Evolutionary conservation across 2,329 filamentous ascomycete genomes (phyloP), one percentile per base, ranked within the genome.

Genomic region (Neonectria ditissima): DNA sequence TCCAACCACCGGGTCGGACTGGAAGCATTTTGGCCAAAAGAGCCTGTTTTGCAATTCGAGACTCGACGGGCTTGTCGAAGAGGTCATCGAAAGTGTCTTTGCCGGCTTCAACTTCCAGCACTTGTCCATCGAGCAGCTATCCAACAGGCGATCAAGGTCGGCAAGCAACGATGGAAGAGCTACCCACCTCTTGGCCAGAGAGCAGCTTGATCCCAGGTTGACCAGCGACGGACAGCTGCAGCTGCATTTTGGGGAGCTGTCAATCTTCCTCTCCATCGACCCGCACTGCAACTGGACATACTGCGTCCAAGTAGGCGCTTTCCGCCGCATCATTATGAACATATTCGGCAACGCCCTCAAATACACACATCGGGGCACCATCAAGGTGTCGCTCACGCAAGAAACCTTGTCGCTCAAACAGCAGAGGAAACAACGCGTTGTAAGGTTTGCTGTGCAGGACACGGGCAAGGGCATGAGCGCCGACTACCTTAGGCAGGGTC

Each of bases 381-480:
- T 81, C 51, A 69, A 69, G 5, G 70, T 80, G 0, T 68, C 66
- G 0, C 64, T 80, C 1, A 65, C 65, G 0, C 78, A 75, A 41
- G 58, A 62, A 16, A 63, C 22, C 4, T 24, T 32, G 3, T 47
- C 37, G 11, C 55, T 20, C 45, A 68, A 18, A 4, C 14, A 30
- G 4, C 39, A 34, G 1, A 62, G 47, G 7, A 62, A 58, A 0
- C 62, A 69, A 16, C 55, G 63, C 7, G 59, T 65, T 10, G 67
- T 78, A 4, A 74, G 68, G 0, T 69, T 89, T 6, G 84, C 80
- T 0, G 84, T 92, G 1, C 80, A 81, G 0, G 90, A 92, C 68
- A 89, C 90, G 0, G 91, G 90, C 1, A 83, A 83, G 47, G 91
- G 90, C 1, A 92, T 92, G 34, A 84, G 84, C 0, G 80, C 86